Evolutionary conservation across 1,284 basidiomycete species (phyloP), one percentile per base, ranked within the genome.

Genomic region (Papiliotrema fonsecae): DNA sequence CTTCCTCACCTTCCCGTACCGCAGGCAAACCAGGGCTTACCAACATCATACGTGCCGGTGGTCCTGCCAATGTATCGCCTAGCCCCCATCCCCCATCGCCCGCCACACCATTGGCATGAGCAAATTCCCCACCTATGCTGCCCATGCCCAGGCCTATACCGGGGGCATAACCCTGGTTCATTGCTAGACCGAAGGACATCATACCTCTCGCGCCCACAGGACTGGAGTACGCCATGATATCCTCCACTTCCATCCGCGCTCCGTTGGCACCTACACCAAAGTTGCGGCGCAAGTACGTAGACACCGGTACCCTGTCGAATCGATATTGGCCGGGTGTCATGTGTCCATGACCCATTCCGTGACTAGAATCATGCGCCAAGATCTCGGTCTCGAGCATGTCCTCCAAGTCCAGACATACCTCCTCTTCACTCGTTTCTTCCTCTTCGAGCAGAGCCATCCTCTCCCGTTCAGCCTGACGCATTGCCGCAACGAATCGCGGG

Each of bases 251-350:
- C 41, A 27, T 32, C 38, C 7, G 26, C 31, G 7, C 22, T 44
- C 46, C 36, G 14, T 30, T n/a, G 36, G 40, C 42, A 6, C 48
- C 50, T 14, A 49, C 49, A 28, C 50, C 52, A 43, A 64, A 61
- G 51, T 69, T 69, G 30, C 66, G 49, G 16, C 59, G 50, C n/a
- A 69, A 56, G 47, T 69, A 70, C 28, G 59, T 62, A 28, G 65
- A 65, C 18, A 70, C 67, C 1, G 62, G 66, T 2, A 70, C 65
- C 38, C 68, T 50, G 50, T 72, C 70, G 48, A 72, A 72, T 19
- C 70, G 50, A 46, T 69, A 57, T 28, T 56, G 56, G 4, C 52
- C 54, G 10, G 7, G 6, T 13, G 6, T 21, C 45, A 51, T 16
- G 31, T 50, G 14, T 26, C 28, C 3, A 19, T 28, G 34, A 9